phyloP scores from a whole-genome alignment of 2,329 filamentous ascomycete genomes.

The Niveomyces coronatus region DNA sequence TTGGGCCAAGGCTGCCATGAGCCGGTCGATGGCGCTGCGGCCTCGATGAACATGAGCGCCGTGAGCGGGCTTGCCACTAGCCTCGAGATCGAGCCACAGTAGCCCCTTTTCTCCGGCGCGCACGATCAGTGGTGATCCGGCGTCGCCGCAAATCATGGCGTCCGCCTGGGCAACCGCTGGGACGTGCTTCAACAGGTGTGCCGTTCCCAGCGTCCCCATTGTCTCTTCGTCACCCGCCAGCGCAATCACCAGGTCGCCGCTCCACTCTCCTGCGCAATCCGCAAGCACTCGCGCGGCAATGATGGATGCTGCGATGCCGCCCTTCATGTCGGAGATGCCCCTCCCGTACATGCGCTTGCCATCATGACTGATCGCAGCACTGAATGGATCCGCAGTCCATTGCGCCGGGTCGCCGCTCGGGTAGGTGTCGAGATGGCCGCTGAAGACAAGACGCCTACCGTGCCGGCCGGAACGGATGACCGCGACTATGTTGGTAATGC shows the following conservation, averaged over 20 bases:
- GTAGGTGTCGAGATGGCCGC: conserved; percentile 11
- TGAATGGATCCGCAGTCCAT: conserved; percentile 7
- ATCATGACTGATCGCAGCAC: conserved; percentile 9
- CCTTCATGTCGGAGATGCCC: conserved; percentile 11
- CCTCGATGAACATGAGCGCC: conserved; percentile 11
- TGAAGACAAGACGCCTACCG: conserved; percentile 11
- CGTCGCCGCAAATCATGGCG: conserved; percentile 11
- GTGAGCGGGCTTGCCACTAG: conserved; percentile 9
- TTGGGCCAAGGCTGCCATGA: conserved; percentile 4
- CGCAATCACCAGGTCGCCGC: conserved; percentile 10
- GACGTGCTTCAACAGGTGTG: conserved; percentile 7
- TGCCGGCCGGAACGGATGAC: conserved; percentile 5
- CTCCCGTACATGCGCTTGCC: conserved; percentile 10
- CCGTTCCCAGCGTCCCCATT: conserved; percentile 10
- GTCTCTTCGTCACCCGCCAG: conserved; percentile 11
- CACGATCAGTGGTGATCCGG: conserved; percentile 10
- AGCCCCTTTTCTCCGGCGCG: conserved; percentile 11
- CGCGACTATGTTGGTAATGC: conserved; percentile 9
- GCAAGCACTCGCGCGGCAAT: conserved; percentile 5
- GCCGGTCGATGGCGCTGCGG: conserved; percentile 9
- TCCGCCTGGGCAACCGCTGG: conserved; percentile 5
- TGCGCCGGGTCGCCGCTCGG: conserved; percentile 6
- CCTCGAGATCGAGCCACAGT: conserved; percentile 10
- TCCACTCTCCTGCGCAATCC: conserved; percentile 6
- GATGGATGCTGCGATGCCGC: conserved; percentile 10